Percentiles rank a stretch among this genome's conserved stretches.
Evolutionary conservation across 805 yeast species (phyloP).

Genomic region (Saccharomycopsis javanensis): DNA sequence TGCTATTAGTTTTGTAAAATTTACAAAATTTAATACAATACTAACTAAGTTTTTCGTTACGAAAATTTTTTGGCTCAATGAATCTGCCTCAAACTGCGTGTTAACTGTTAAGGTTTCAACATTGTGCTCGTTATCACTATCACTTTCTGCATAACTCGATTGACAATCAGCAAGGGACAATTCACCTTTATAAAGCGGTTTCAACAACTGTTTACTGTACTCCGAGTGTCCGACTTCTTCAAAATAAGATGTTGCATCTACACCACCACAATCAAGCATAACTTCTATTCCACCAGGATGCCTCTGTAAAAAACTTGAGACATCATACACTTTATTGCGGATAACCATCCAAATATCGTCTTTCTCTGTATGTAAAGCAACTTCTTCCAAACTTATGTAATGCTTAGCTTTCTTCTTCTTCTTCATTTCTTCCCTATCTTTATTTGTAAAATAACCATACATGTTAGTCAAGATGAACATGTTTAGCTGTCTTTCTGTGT

Average conservation of each 20-base stretch:
- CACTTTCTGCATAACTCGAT: neutral
- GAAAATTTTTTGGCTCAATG: neutral
- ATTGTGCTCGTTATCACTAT: neutral
- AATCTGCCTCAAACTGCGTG: no score
- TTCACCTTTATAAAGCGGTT: constrained; percentile 15
- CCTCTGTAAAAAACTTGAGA: constrained; percentile 31
- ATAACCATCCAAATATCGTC: constrained; percentile 79
- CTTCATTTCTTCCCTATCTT: neutral
- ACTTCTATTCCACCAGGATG: constrained; percentile 42
- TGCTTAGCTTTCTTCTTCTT: neutral
- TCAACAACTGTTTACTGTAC: constrained; percentile 42
- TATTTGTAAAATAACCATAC: neutral
- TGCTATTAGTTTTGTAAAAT: neutral
- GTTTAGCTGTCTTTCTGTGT: neutral
- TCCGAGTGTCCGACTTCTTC: constrained; percentile 62
- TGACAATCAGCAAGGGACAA: neutral
- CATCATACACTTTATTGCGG: constrained; percentile 70
- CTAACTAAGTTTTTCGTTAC: no score
- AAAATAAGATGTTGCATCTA: constrained; percentile 49
- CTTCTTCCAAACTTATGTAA: constrained; percentile 30
- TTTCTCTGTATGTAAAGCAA: constrained; percentile 57
- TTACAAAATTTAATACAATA: neutral
- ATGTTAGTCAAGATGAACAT: neutral
- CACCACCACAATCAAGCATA: constrained; percentile 48
- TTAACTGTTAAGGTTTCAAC: neutral